Evolutionary conservation across 257 asterid genomes (phyloP).

Genomic region (Cordia subcordata): DNA sequence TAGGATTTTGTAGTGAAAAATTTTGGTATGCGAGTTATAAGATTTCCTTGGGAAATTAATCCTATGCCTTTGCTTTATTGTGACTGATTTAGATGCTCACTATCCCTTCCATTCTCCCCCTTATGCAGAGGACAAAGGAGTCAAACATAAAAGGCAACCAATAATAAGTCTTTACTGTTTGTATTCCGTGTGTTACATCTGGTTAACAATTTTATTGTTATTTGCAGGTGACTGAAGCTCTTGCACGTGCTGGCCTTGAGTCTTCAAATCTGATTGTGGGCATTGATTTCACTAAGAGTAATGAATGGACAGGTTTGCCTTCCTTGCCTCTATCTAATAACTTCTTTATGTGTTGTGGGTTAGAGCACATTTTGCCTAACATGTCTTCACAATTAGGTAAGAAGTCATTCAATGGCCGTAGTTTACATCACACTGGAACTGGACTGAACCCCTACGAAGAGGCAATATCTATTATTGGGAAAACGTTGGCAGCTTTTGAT

Average conservation of each 20-base stretch:
- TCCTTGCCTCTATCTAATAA: background rate
- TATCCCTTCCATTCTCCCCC: no score
- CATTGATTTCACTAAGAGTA: slow-evolving; percentile 93
- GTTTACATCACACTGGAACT: slow-evolving; percentile 77
- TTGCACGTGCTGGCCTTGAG: slow-evolving; percentile 86
- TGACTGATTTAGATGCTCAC: no score
- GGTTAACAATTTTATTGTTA: background rate
- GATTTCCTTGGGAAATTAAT: no score
- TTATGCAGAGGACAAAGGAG: no score
- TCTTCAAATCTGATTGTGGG: slow-evolving; percentile 94
- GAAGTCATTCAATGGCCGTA: slow-evolving; percentile 55
- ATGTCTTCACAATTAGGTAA: slow-evolving; percentile 44
- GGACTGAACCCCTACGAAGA: slow-evolving; percentile 78
- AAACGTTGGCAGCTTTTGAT: slow-evolving; percentile 84
- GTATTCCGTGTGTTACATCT: background rate
- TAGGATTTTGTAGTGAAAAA: no score
- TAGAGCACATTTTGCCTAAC: slow-evolving; percentile 22
- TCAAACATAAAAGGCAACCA: background rate
- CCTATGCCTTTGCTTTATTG: no score
- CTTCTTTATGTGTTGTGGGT: slow-evolving; percentile 1
- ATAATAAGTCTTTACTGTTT: background rate
- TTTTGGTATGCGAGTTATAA: no score
- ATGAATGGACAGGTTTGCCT: slow-evolving; percentile 88
- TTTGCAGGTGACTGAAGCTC: slow-evolving; percentile 82
- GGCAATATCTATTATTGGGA: slow-evolving; percentile 87